Evolutionary conservation across 441 rosid species (phyloP).

Genomic region (Adansonia grandidieri): DNA sequence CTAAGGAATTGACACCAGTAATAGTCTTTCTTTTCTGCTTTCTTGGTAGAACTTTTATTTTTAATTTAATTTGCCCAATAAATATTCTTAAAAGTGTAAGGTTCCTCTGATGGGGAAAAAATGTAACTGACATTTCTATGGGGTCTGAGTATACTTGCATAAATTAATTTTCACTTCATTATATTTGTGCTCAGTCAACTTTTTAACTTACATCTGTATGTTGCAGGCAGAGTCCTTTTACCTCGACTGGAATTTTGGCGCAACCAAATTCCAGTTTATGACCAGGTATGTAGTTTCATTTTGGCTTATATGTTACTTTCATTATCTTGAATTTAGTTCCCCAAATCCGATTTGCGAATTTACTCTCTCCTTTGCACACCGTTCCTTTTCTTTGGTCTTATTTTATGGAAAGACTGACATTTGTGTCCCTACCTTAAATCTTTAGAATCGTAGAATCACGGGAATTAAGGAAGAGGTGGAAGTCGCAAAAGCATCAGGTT

Average conservation of each 20-base stretch:
- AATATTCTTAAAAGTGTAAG: background rate
- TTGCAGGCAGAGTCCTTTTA: slow-evolving; percentile 70
- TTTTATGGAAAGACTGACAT: background rate
- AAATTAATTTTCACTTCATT: background rate
- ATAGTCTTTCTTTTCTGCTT: background rate
- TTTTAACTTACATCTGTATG: slow-evolving; percentile 30
- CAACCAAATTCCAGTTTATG: slow-evolving; percentile 70
- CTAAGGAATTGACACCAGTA: background rate
- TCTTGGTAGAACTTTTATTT: background rate
- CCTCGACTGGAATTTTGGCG: slow-evolving; percentile 78
- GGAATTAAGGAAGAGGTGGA: slow-evolving; percentile 46
- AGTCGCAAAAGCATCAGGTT: slow-evolving; percentile 45
- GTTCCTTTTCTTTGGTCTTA: background rate
- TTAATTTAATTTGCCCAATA: background rate
- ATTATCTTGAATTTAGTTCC: background rate
- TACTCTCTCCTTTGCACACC: background rate
- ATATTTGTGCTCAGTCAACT: slow-evolving; percentile 8
- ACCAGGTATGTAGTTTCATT: slow-evolving; percentile 47
- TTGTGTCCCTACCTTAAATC: slow-evolving; percentile 17
- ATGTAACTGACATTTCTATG: too few relatives aligned
- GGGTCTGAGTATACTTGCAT: background rate
- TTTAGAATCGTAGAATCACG: slow-evolving; percentile 56
- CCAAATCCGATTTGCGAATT: background rate
- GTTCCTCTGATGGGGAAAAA: background rate
- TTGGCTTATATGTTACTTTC: slow-evolving; percentile 15